Evolutionary conservation across 2,329 filamentous ascomycete species (phyloP).

Genomic region (Alternaria longipes): DNA sequence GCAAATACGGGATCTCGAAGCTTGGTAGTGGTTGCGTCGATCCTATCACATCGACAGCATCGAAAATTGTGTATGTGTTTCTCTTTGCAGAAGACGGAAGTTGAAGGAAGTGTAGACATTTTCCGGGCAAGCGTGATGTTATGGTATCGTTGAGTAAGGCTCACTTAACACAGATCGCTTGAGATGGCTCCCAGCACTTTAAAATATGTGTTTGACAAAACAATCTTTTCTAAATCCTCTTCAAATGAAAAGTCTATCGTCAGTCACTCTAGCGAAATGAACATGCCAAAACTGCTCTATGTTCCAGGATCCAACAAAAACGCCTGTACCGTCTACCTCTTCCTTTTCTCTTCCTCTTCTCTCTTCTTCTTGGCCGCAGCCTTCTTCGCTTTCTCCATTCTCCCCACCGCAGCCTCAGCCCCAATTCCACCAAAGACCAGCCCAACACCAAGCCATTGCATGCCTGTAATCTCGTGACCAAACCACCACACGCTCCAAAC

Average conservation of each 20-base stretch:
- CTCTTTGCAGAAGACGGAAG: too few species aligned
- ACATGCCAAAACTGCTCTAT: neutral
- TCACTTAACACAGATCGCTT: neutral
- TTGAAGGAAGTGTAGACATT: too few species aligned
- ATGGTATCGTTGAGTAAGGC: neutral
- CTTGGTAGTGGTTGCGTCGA: neutral
- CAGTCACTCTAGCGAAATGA: neutral
- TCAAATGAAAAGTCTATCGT: neutral
- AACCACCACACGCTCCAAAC: conserved; percentile 94
- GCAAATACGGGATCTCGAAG: too few species aligned
- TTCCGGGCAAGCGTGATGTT: too few species aligned
- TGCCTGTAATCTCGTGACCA: conserved; percentile 83
- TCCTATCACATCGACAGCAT: neutral
- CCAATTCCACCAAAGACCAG: conserved; percentile 96
- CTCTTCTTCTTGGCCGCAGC: conserved; percentile 64
- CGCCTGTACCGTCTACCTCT: conserved; percentile 7
- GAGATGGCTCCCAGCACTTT: neutral
- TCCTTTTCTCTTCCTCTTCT: conserved; percentile 22
- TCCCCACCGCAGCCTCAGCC: conserved; percentile 83
- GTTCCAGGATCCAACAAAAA: neutral
- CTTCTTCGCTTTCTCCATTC: conserved; percentile 85
- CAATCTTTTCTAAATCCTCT: neutral
- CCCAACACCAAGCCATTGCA: conserved; percentile 92
- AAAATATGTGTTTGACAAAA: neutral
- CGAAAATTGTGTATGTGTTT: neutral